These are phyloP conservation scores for Rhododendron mucronatum DNA, from an alignment of 148 eudicot genomes.

Conservation along the genomic window DNA sequence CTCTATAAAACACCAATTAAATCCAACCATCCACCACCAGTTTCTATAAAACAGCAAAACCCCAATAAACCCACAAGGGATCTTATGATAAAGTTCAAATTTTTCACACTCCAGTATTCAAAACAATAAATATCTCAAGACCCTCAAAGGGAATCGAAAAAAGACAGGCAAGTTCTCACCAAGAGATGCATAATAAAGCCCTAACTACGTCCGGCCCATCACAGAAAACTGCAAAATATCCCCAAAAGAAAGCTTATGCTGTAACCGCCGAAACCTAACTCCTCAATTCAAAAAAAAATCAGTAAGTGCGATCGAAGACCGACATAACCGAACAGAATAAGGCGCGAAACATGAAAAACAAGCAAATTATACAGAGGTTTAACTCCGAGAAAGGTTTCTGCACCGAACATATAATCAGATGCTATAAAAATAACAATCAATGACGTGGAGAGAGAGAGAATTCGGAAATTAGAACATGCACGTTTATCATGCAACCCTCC, in stretches of 20 bases:
- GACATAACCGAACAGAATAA: background rate
- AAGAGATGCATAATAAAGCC: background rate
- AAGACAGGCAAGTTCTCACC: background rate
- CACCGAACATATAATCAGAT: background rate
- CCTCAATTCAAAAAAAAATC: background rate
- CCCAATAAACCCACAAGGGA: background rate
- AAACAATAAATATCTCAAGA: background rate
- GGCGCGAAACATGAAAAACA: background rate
- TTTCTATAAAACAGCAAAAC: background rate
- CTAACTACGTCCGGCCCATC: background rate
- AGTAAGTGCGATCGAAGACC: constrained; percentile 2
- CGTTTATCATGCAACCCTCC: constrained; percentile 21
- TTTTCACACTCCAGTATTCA: background rate
- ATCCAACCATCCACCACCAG: background rate
- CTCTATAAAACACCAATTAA: constrained; percentile 6
- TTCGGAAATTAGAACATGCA: background rate
- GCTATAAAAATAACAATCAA: background rate
- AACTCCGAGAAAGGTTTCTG: background rate
- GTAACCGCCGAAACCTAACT: constrained; percentile 4
- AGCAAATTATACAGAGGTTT: background rate
- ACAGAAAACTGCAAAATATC: background rate
- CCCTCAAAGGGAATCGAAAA: background rate
- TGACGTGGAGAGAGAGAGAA: background rate
- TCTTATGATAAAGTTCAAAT: background rate
- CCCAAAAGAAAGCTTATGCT: constrained; percentile 10